Evolutionary conservation across 345 rosid genomes (phyloP).

Genomic region (Corchorus olitorius): DNA sequence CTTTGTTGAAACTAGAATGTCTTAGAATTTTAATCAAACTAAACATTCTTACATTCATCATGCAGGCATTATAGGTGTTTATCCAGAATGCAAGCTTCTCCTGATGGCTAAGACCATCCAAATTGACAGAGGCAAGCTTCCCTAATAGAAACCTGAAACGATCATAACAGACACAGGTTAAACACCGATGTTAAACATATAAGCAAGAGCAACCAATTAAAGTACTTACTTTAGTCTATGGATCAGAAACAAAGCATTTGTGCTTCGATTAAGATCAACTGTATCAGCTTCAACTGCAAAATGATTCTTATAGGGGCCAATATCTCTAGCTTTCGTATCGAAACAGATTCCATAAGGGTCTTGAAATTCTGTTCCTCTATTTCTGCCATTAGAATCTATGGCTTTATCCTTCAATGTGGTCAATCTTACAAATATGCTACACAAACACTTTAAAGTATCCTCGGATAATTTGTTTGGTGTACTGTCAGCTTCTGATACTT

Average conservation of each 20-base stretch:
- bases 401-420: conserved; percentile 58
- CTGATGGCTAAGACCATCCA: conserved; percentile 79
- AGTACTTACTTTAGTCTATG: conserved; percentile 73
- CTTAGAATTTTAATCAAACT: background rate
- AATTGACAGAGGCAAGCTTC: conserved; percentile 69
- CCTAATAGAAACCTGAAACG: conserved; percentile 60
- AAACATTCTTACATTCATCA: conserved; percentile 70
- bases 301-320: conserved; percentile 67
- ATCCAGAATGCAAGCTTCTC: conserved; percentile 98
- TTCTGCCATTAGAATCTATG: conserved; percentile 22
- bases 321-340: conserved; percentile 44
- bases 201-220: background rate
- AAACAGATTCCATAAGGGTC: conserved; percentile 65
- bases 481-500: conserved; percentile 38
- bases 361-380: conserved; percentile 28
- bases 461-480: conserved; percentile 74
- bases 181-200: conserved; percentile 9
- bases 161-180: conserved; percentile 20
- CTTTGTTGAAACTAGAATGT: background rate
- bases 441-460: conserved; percentile 64
- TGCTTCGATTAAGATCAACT: conserved; percentile 57
- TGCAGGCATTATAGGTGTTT: conserved; percentile 81
- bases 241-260: conserved; percentile 58
- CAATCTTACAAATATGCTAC: conserved; percentile 64
- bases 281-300: conserved; percentile 56